Base-by-base conservation (phyloP, 805 yeast species). In the Trichomonascus vanleenenianus region DNA sequence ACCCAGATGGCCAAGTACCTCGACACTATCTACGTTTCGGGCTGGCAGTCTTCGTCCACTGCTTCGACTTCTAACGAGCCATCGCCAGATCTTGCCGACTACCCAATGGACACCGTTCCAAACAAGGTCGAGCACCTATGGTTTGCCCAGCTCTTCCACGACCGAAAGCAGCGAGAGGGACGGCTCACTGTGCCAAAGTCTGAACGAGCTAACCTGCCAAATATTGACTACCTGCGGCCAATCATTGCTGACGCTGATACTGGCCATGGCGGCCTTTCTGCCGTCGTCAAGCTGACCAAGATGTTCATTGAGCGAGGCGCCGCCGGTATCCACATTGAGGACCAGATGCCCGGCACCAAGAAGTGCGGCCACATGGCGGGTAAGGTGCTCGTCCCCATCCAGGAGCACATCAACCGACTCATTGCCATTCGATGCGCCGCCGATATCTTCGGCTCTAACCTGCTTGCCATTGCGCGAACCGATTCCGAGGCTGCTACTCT, bases 331-430 rank as follows among this genome's bases (percentile, higher is more conserved):
- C 98, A 91, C 66, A 88, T 91, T 64, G 98, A 91, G 72, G 97
- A 91, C 70, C 97, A 91, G 75, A 96, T 97, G 45, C 96, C 97
- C 45, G 96, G 97, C 59, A 91, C 97, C 59, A 91, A 91, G 70
- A 91, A 91, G 72, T 91, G 97, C 73, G 97, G 97, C 50, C 97
- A 91, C 70, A 91, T 91, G 97, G 97, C 95, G 55, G 97, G 97
- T 59, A 87, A 93, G 69, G 97, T 93, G 44, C 79, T 91, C 56
- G 96, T 91, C 52, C 97, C 97, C 52, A 93, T 88, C 49, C 96
- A 88, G 70, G 97, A 91, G 72, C 97, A 91, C 70, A 85, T 91
- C 68, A 88, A 86, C 72, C 80, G 97, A 66, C 75, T 91, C 64
- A 82, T 87, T 54, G 94, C 97, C 42, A 85, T 91, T 60, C 83